These are phyloP conservation scores for Penicillium thymicola DNA, from an alignment of 2,329 filamentous ascomycete species.

Conservation along the genomic window DNA sequence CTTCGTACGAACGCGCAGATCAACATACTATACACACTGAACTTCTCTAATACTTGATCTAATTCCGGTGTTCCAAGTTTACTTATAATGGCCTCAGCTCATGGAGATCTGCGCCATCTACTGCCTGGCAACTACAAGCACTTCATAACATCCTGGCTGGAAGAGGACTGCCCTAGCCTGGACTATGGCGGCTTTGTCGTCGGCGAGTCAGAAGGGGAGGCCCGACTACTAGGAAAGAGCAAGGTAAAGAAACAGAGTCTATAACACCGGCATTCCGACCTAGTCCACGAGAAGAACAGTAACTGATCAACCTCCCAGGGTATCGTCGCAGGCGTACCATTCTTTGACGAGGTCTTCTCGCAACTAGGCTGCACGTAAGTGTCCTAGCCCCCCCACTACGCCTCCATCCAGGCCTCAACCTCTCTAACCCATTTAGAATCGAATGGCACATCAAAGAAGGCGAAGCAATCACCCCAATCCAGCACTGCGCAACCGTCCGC, in stretches of 20 bases:
- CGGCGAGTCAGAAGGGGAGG: slow-evolving; percentile 53
- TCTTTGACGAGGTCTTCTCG: slow-evolving; percentile 88
- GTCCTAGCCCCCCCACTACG: neutral
- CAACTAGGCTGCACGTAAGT: slow-evolving; percentile 78
- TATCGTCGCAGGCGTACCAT: slow-evolving; percentile 85
- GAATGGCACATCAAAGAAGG: slow-evolving; percentile 85
- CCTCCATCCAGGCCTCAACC: no score
- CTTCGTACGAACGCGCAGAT: neutral
- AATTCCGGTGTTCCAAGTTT: neutral
- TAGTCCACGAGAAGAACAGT: neutral
- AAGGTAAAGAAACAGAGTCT: slow-evolving; percentile 33
- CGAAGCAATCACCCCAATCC: slow-evolving; percentile 59
- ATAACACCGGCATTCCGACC: neutral
- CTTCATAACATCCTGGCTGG: slow-evolving; percentile 77
- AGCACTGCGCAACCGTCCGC: slow-evolving; percentile 72
- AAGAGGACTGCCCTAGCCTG: slow-evolving; percentile 93
- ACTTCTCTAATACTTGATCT: neutral
- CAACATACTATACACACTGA: neutral
- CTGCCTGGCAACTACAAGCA: slow-evolving; percentile 83
- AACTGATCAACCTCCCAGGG: slow-evolving; percentile 49
- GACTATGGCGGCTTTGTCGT: slow-evolving; percentile 98
- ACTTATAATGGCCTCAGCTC: slow-evolving; percentile 51
- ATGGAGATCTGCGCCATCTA: slow-evolving; percentile 66
- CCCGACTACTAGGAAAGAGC: slow-evolving; percentile 56
- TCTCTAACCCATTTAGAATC: slow-evolving; percentile 50